These are phyloP conservation scores for Oemleria cerasiformis DNA, from an alignment of 306 rosid genomes.

Conservation along the genomic window DNA sequence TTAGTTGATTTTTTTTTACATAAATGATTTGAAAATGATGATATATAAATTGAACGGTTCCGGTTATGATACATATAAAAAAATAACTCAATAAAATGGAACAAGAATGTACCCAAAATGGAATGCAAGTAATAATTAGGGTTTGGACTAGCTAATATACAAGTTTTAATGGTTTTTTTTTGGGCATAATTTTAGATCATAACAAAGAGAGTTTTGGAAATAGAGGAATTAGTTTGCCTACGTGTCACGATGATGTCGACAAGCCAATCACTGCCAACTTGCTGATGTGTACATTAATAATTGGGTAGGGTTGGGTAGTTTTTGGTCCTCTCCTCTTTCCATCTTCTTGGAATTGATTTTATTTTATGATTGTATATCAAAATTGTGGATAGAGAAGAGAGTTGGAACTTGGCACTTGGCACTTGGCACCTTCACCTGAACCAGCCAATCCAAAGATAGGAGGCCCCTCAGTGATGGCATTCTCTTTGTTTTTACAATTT, in stretches of 20 bases:
- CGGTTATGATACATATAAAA: no score
- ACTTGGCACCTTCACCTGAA: not conserved
- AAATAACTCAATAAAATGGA: no score
- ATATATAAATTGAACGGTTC: no score
- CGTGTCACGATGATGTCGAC: constrained; percentile 40
- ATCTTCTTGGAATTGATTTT: constrained; percentile 13
- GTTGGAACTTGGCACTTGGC: not conserved
- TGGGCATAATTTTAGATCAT: no score
- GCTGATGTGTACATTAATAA: constrained; percentile 29
- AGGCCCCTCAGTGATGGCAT: constrained; percentile 2
- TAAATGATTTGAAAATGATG: no score
- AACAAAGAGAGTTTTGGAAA: not conserved
- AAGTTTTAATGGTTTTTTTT: no score
- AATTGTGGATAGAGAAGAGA: not conserved
- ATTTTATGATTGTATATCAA: not conserved
- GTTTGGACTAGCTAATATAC: no score
- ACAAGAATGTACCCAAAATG: no score
- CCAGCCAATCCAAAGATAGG: not conserved
- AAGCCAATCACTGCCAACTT: constrained; percentile 38
- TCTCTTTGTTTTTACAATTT: not conserved
- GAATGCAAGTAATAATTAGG: no score
- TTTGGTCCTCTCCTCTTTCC: constrained; percentile 8
- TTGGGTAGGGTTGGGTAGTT: not conserved
- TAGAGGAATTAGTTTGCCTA: not conserved
- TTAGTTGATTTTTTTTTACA: no score